Percentiles rank a stretch among this genome's conserved stretches.
Conservation (phyloP, 306 rosid genomes). For the Trifolium pratense region DNA sequence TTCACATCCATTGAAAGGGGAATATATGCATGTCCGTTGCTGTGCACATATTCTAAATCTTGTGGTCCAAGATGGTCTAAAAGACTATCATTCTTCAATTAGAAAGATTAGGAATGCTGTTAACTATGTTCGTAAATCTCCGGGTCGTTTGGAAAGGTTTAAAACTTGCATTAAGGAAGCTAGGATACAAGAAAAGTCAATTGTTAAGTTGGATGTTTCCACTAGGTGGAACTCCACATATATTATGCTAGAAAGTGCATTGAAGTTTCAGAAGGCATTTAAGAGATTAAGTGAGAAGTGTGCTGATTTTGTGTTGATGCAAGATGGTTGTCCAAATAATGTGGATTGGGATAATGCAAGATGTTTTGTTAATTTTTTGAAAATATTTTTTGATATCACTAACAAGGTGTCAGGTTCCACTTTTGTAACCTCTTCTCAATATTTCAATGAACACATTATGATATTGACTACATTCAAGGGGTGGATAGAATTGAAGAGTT, state of each 20-base stretch:
- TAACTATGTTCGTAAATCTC: neutral
- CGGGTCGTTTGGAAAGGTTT: neutral
- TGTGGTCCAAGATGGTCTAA: neutral
- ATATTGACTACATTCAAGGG: neutral
- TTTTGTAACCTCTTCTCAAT: neutral
- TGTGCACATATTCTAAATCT: neutral
- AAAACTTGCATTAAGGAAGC: neutral
- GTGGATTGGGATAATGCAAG: neutral
- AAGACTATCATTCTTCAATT: neutral
- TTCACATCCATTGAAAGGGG: neutral
- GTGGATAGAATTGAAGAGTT: neutral
- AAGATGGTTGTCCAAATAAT: neutral
- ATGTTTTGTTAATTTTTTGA: neutral
- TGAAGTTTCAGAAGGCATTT: conserved; percentile 12
- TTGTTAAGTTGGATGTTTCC: conserved; percentile 2
- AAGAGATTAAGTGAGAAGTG: neutral
- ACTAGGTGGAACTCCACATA: neutral
- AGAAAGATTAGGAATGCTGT: neutral
- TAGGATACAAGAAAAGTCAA: neutral
- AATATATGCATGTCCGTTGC: neutral
- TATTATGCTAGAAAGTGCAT: conserved; percentile 11
- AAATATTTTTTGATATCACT: conserved; percentile 6
- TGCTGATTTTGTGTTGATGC: neutral
- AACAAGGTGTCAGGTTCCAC: neutral
- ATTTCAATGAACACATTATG: neutral